phyloP scores from a whole-genome alignment of 192 early-diverging fungal species.

The Umbelopsis vinacea region DNA sequence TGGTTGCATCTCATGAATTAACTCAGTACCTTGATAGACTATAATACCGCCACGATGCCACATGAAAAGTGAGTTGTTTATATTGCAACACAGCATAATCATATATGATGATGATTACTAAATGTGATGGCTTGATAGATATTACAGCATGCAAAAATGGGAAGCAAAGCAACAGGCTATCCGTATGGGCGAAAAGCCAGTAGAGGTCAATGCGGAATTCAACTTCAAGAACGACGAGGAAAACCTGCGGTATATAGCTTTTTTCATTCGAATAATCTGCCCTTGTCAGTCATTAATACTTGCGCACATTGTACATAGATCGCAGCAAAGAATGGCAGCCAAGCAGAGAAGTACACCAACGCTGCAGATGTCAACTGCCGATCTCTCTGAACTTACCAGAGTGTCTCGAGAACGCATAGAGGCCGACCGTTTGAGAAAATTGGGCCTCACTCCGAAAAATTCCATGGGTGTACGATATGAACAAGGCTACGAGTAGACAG shows the following conservation, averaged over 20 bases:
- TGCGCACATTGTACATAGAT: slow-evolving; percentile 18
- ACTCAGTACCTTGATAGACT: slow-evolving; percentile 33
- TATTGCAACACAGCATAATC: neutral
- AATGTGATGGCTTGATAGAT: slow-evolving; percentile 25
- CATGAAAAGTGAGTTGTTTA: slow-evolving; percentile 52
- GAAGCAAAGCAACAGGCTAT: slow-evolving; percentile 50
- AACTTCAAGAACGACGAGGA: slow-evolving; percentile 60
- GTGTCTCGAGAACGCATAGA: slow-evolving; percentile 52
- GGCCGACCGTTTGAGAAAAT: slow-evolving; percentile 52
- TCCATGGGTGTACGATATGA: slow-evolving; percentile 58
- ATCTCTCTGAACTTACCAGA: slow-evolving; percentile 50
- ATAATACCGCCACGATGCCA: slow-evolving; percentile 64
- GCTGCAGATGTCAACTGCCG: slow-evolving; percentile 41
- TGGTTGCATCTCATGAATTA: neutral
- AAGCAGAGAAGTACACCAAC: slow-evolving; percentile 16
- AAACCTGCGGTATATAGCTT: slow-evolving; percentile 37
- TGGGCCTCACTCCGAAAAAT: slow-evolving; percentile 55
- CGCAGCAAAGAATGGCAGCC: slow-evolving; percentile 34
- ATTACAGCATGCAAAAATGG: slow-evolving; percentile 57
- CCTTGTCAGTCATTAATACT: neutral
- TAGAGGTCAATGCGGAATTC: slow-evolving; percentile 24
- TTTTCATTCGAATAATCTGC: neutral
- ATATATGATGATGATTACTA: neutral
- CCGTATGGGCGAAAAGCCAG: slow-evolving; percentile 49
- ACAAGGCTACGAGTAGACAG: slow-evolving; percentile 23